These are phyloP conservation scores for Penicillium sp. DNA, from an alignment of 2,329 filamentous ascomycete species.

Conservation along the genomic window DNA sequence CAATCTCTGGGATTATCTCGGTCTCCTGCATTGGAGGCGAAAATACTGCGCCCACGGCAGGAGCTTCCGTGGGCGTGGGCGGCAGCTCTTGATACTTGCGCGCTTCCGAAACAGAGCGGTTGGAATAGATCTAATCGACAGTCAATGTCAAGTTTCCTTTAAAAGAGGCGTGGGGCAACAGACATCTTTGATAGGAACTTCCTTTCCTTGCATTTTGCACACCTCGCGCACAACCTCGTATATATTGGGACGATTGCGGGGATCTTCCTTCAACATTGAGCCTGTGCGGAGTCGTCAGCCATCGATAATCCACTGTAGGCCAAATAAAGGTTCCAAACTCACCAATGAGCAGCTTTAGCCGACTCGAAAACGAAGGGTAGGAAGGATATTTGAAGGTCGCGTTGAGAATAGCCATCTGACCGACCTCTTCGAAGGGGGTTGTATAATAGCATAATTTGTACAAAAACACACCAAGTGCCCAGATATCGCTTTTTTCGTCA, in stretches of 20 bases:
- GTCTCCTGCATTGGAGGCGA: constrained; percentile 69
- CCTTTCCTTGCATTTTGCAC: constrained; percentile 82
- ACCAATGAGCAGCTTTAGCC: constrained; percentile 88
- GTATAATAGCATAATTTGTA: constrained; percentile 99
- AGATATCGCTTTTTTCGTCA: constrained; percentile 98
- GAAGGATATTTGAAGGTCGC: constrained; percentile 88
- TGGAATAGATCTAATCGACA: constrained; percentile 63
- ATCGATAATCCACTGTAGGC: neutral
- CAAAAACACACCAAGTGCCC: constrained; percentile 88
- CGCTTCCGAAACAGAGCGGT: constrained; percentile 62
- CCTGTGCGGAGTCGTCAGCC: constrained; percentile 50
- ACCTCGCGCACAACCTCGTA: constrained; percentile 87
- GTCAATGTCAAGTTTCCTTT: constrained; percentile 10
- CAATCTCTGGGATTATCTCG: constrained; percentile 78
- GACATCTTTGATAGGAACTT: constrained; percentile 86
- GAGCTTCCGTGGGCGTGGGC: constrained; percentile 53
- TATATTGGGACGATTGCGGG: constrained; percentile 78
- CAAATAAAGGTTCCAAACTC: constrained; percentile 28
- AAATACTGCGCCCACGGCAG: constrained; percentile 76
- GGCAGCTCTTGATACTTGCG: constrained; percentile 60
- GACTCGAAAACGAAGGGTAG: constrained; percentile 85
- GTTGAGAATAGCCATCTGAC: constrained; percentile 94
- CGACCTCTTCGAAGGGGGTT: constrained; percentile 96
- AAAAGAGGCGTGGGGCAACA: constrained; percentile 30
- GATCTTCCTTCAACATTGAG: constrained; percentile 85